Evolutionary conservation across 495 filamentous ascomycete species (phyloP).

Genomic region (Penicillium dipodomyicola): DNA sequence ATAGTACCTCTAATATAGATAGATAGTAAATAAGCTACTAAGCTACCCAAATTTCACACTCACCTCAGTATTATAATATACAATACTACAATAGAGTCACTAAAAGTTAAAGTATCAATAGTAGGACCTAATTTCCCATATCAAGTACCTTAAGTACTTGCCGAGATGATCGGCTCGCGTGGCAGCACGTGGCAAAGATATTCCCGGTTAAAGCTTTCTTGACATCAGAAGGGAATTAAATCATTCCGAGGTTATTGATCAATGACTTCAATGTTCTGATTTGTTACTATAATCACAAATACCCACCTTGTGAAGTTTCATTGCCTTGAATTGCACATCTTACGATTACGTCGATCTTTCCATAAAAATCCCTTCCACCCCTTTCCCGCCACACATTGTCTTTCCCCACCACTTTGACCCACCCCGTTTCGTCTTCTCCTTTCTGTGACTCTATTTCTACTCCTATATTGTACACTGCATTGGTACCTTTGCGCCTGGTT

Average conservation of each 20-base stretch:
- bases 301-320: background rate
- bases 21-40: no score
- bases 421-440: constrained; percentile 22
- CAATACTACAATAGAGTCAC: background rate
- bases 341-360: constrained; percentile 6
- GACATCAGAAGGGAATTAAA: background rate
- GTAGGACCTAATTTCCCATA: background rate
- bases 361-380: constrained; percentile 2
- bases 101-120: background rate
- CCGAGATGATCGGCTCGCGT: constrained; percentile 7
- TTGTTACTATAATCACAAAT: background rate
- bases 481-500: constrained; percentile 4
- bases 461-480: constrained; percentile 23
- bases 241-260: background rate
- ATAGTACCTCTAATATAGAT: background rate
- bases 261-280: background rate
- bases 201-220: background rate
- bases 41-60: background rate
- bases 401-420: constrained; percentile 20
- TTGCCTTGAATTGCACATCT: constrained; percentile 1
- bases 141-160: background rate
- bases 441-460: constrained; percentile 5
- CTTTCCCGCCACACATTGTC: constrained; percentile 3
- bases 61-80: background rate
- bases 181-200: constrained; percentile 9